Evolutionary conservation across 768 basidiomycete species (phyloP), one percentile per base, ranked within the genome.

Genomic region (Boletus rufocinnamomeus): DNA sequence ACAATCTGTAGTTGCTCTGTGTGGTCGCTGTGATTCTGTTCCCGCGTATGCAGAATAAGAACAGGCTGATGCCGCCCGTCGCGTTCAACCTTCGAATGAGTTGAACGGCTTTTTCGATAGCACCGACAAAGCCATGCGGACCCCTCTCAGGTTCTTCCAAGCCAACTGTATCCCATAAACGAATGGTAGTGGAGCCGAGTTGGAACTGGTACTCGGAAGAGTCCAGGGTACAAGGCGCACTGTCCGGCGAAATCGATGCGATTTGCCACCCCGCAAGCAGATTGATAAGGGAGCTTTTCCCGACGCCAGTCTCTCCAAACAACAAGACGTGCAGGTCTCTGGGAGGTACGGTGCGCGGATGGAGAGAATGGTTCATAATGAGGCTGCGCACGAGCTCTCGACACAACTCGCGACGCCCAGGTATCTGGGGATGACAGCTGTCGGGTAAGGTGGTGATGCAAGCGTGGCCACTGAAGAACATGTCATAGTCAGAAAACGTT

Each of bases 41-140:
- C 1, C 72, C 76, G 14, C 76, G 74, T 45, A 80, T 75, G 40
- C 74, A 74, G 59, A 72, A 79, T 17, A 80, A 48, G 3, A 80
- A 74, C 5, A 80, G 71, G 62, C 66, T 75, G 52, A 80, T 67
- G 0, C 80, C 79, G 0, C 68, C 74, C 21, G 62, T 52, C 27
- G 47, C 57, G 19, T 64, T 65, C 35, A 80, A 62, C 14, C 60
- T 59, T 30, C 66, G 64, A 48, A 81, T 68, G 13, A 81, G 74
- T 10, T 56, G 28, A 21, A 73, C 66, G 6, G 74, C 67, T 25
- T 74, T 67, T 21, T 66, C 66, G 41, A 75, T 66, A 21, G 71
- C 70, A 6, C 63, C 66, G 16, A 72, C 59, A 43, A 65, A 68
- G 25, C 65, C 54, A 21, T 60, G 44, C 0, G 52, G 62, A 2